Base-by-base conservation (phyloP, 2,329 filamentous ascomycete genomes). In the Lasiodiplodia hormozganensis region DNA sequence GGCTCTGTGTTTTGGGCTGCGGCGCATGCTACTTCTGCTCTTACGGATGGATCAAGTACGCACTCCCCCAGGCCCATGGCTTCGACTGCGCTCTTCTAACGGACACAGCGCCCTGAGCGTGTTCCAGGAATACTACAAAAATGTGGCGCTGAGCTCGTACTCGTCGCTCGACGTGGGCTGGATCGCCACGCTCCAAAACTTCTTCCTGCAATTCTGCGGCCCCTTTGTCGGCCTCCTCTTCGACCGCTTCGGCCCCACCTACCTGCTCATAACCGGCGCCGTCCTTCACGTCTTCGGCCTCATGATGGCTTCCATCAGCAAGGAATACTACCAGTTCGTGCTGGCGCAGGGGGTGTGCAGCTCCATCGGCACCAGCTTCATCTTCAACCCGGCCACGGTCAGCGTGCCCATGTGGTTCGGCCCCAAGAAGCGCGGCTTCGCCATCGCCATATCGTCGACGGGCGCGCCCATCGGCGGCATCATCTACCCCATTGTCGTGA, bases 181-280 rank as follows among this genome's bases (percentile, higher is more conserved):
- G 83, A 85, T 84, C n/a, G 74, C 81, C 1, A 82, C 82, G 0
- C 71, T 74, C 16, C 75, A 84, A 62, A 76, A 79, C 18, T 84
- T 82, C 70, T 75, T 84, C 71, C 82, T 90, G 81, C 85, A 86
- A 73, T 79, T 74, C 21, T 75, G 79, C 73, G 82, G 89, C 0
- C 87, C 88, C 0, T 72, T 92, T 10, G 84, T 89, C 23, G 90
- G 90, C 1, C 86, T 85, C 47, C 58, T 90, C 0, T 90, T 85
- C 71, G 90, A 92, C 73, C 86, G 82, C 67, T 86, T 88, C 68
- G 90, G 90, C 0, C 88, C 89, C 60, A 34, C 21, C n/a, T 28
- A 23, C n/a, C 34, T 40, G 1, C 56, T 60, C 34, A 38, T 38
- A 83, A 88, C 53, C 36, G 58, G 58, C 18, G 18, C 58, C 7